Percentiles rank a stretch among this genome's conserved stretches.
These are phyloP conservation scores for Cudoniella acicularis DNA, from an alignment of 495 filamentous ascomycete species.

Conservation along the genomic window DNA sequence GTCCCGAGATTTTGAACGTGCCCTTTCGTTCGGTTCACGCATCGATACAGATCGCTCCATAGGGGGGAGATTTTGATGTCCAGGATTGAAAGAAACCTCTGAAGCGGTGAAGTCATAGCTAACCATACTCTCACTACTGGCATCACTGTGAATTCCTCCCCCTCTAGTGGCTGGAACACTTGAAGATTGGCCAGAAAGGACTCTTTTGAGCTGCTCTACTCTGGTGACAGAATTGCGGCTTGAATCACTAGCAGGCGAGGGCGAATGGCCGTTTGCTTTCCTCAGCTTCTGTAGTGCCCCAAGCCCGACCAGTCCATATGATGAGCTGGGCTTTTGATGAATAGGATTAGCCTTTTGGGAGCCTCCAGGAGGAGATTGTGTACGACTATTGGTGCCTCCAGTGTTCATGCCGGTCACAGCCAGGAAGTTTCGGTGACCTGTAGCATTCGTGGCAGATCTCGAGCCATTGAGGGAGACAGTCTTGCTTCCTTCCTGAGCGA, in stretches of 20 bases:
- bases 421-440: constrained; percentile 45
- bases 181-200: constrained; percentile 48
- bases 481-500: constrained; percentile 62
- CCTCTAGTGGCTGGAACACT: constrained; percentile 23
- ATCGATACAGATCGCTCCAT: constrained; percentile 22
- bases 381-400: constrained; percentile 12
- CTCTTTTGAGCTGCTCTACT: constrained; percentile 82
- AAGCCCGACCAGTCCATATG: constrained; percentile 26
- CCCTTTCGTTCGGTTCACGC: constrained; percentile 10
- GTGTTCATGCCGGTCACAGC: constrained; percentile 50
- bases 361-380: constrained; percentile 13
- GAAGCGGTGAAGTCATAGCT: constrained; percentile 52
- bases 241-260: constrained; percentile 50
- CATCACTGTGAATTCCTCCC: constrained; percentile 35
- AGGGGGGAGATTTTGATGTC: neutral
- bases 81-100: constrained; percentile 47
- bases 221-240: constrained; percentile 67
- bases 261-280: constrained; percentile 44
- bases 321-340: constrained; percentile 17
- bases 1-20: constrained; percentile 34
- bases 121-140: constrained; percentile 54
- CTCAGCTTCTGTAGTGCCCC: constrained; percentile 22
- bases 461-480: constrained; percentile 70
- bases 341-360: neutral
- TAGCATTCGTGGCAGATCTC: constrained; percentile 53